Conservation (phyloP, 257 asterid species). For the Gentiana macrophylla region DNA sequence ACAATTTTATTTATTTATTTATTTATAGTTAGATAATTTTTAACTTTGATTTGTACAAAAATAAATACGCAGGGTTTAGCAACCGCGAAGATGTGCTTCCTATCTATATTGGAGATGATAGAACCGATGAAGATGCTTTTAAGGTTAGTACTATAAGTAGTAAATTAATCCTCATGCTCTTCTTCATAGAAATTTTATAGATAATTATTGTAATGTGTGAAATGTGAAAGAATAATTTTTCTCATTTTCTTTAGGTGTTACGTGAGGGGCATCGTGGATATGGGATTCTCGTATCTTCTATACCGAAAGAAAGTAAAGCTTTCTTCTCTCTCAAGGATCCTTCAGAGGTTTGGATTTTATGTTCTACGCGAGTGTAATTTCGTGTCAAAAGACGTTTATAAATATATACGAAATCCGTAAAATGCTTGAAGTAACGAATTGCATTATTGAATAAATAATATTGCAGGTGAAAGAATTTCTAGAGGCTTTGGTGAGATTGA, state of each 20-base stretch:
- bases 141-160: constrained; percentile 29
- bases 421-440: no score
- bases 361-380: no score
- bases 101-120: constrained; percentile 79
- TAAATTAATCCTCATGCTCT: neutral
- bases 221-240: no score
- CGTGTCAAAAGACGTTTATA: neutral
- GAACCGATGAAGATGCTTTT: constrained; percentile 92
- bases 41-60: neutral
- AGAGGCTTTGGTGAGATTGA: constrained; percentile 42
- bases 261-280: constrained; percentile 49
- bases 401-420: neutral
- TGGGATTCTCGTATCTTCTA: constrained; percentile 67
- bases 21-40: neutral
- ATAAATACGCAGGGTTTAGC: constrained; percentile 38
- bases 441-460: neutral
- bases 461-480: constrained; percentile 60
- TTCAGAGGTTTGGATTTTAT: constrained; percentile 43
- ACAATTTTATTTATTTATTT: constrained; percentile 4
- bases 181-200: neutral
- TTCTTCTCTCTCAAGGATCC: constrained; percentile 75
- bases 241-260: constrained; percentile 29
- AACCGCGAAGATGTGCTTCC: constrained; percentile 52
- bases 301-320: constrained; percentile 78
- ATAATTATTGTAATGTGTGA: no score